These are phyloP conservation scores for Hypoxylon sp. DNA, from an alignment of 2,329 filamentous ascomycete genomes.

Conservation along the genomic window DNA sequence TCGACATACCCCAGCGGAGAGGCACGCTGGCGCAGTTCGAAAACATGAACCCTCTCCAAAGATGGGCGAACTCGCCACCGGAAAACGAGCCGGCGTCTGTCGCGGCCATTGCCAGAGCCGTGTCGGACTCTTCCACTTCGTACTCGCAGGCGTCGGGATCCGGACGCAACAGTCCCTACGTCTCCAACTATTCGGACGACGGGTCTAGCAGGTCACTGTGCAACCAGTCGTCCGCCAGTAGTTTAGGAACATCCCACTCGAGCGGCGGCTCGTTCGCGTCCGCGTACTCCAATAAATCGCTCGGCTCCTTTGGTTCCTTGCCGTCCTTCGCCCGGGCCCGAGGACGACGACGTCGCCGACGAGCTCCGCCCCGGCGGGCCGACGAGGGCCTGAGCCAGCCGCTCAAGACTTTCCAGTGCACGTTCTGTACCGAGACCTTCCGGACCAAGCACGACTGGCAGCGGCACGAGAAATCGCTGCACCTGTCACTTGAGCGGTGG, in stretches of 20 bases:
- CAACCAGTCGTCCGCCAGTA: constrained; percentile 67
- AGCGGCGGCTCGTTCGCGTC: constrained; percentile 66
- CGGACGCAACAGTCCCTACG: constrained; percentile 64
- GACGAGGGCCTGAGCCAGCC: constrained; percentile 53
- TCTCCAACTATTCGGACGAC: constrained; percentile 66
- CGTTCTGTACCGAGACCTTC: constrained; percentile 74
- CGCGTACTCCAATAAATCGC: constrained; percentile 65
- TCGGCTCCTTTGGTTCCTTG: constrained; percentile 61
- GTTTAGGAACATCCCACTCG: constrained; percentile 67
- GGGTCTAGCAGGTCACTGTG: constrained; percentile 65
- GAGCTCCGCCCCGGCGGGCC: constrained; percentile 49
- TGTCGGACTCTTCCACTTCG: constrained; percentile 62
- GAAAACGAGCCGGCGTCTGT: constrained; percentile 68
- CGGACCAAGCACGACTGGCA: constrained; percentile 75
- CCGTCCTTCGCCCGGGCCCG: constrained; percentile 53
- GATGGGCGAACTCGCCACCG: constrained; percentile 67
- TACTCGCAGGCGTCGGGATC: constrained; percentile 54
- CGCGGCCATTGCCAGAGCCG: constrained; percentile 64
- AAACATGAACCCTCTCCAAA: constrained; percentile 64
- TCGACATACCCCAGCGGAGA: constrained; percentile 74
- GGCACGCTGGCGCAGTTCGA: constrained; percentile 61
- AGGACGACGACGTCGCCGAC: constrained; percentile 59
- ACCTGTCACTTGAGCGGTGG: constrained; percentile 71
- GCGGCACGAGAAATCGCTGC: constrained; percentile 73
- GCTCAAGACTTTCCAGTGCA: constrained; percentile 69